Evolutionary conservation across 176 grass and related monocot genomes (phyloP), one percentile per base, ranked within the genome.

Genomic region (Zoysia japonica): DNA sequence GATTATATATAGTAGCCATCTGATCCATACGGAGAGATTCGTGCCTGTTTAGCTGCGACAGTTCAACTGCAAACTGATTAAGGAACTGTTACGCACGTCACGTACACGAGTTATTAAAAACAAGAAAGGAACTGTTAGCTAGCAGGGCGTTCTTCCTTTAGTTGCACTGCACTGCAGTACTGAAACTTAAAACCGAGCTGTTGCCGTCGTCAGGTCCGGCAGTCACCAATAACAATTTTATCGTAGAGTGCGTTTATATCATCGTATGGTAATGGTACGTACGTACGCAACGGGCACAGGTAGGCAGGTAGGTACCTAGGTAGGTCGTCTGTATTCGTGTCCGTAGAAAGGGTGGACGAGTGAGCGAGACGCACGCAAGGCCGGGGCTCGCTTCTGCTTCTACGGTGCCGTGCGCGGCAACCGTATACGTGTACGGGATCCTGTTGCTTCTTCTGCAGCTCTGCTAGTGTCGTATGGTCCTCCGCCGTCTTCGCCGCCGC

Each of bases 291-390:
- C 0, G n/a, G 48, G 49, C 61, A 67, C 48, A 11, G n/a, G 44
- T 2, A 6, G 44, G 44, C 11, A 12, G 50, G 50, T 28, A 28
- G 50, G 14, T 13, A 14, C 14, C 14, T 55, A 55, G 54, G 54
- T 19, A 57, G 54, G 37, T 28, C 54, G 44, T 3, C 50, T 14
- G 50, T 61, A 67, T 75, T 28, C 11, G 53, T 53, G 45, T 70
- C 78, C 78, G 78, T 86, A 69, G 71, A 28, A 80, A 86, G 84
- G 69, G 43, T 68, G 84, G 84, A 67, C 70, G 70, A 80, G 70
- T 75, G 28, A 28, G 28, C 28, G 77, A 4, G 53, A 61, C 28
- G 28, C 28, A 28, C 3, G 52, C 59, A 86, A 86, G 62, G 62
- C 43, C 7, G 11, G 11, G 17, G 17, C 2, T 19, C 17, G 51